These are phyloP conservation scores for Wallemia hederae DNA, from an alignment of 1,284 basidiomycete species.

Conservation along the genomic window DNA sequence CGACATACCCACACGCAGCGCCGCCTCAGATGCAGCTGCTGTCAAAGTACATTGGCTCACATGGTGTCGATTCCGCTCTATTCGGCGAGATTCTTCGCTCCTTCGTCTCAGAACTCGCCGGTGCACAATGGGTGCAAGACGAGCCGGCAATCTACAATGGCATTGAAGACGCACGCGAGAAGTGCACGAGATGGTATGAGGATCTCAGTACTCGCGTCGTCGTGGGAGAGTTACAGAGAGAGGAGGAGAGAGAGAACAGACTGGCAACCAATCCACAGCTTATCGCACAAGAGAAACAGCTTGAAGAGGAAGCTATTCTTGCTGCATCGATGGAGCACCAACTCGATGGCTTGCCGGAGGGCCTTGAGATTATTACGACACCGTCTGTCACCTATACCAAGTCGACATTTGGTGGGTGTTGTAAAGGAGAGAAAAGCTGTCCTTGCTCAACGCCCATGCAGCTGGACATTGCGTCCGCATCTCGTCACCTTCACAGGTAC, in stretches of 20 bases:
- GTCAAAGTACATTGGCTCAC: conserved; percentile 55
- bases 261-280: conserved; percentile 7
- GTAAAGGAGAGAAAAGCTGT: background rate
- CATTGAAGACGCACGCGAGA: conserved; percentile 40
- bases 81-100: conserved; percentile 53
- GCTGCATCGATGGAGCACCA: background rate
- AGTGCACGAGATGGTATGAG: conserved; percentile 38
- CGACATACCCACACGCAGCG: conserved; percentile 34
- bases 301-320: conserved; percentile 1
- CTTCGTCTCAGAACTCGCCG: conserved; percentile 37
- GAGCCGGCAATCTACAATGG: conserved; percentile 67
- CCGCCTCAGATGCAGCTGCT: conserved; percentile 59
- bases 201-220: conserved; percentile 28
- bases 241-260: conserved; percentile 20
- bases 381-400: background rate
- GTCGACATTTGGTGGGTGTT: background rate
- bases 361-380: conserved; percentile 25
- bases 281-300: conserved; percentile 1
- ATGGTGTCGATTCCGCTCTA: conserved; percentile 33
- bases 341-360: conserved; percentile 23
- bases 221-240: conserved; percentile 28
- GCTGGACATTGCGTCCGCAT: background rate
- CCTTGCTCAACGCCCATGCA: background rate
- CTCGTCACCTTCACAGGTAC: conserved; percentile 23
- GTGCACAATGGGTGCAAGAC: conserved; percentile 40